A percentile compares a stretch with the other conserved stretches of the same genome.
These are phyloP conservation scores for Prunella vulgaris DNA, from an alignment of 257 asterid genomes.

Conservation along the genomic window DNA sequence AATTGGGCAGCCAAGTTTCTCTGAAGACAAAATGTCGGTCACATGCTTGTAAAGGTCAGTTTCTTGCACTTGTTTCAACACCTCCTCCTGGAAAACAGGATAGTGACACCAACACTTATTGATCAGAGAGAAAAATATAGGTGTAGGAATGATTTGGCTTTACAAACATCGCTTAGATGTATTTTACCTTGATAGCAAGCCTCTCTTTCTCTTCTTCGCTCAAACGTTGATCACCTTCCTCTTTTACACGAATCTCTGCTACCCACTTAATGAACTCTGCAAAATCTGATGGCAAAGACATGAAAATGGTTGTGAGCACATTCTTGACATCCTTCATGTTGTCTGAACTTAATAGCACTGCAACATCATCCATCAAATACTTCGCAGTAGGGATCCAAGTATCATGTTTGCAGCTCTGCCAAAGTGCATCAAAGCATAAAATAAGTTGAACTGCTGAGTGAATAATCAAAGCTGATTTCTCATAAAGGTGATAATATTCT, in stretches of 20 bases:
- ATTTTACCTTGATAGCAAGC: constrained; percentile 70
- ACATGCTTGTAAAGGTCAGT: constrained; percentile 77
- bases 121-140: constrained; percentile 6
- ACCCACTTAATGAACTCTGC: constrained; percentile 86
- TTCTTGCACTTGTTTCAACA: constrained; percentile 76
- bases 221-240: constrained; percentile 55
- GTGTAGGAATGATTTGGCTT: constrained; percentile 11
- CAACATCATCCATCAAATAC: constrained; percentile 83
- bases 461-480: background rate
- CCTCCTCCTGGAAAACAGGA: constrained; percentile 63
- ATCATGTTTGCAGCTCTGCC: constrained; percentile 95
- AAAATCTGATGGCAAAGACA: constrained; percentile 73
- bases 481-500: background rate
- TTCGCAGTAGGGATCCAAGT: constrained; percentile 80
- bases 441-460: constrained; percentile 6
- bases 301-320: constrained; percentile 56
- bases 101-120: background rate
- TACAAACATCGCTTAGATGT: background rate
- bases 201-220: constrained; percentile 89
- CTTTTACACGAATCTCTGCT: constrained; percentile 81
- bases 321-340: constrained; percentile 47
- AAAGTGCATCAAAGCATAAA: constrained; percentile 18
- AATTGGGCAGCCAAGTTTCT: constrained; percentile 30
- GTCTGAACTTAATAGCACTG: constrained; percentile 54
- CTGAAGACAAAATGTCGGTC: constrained; percentile 48